Evolutionary conservation across 768 basidiomycete species (phyloP), one percentile per base, ranked within the genome.

Genomic region (Solioccasus polychromus): DNA sequence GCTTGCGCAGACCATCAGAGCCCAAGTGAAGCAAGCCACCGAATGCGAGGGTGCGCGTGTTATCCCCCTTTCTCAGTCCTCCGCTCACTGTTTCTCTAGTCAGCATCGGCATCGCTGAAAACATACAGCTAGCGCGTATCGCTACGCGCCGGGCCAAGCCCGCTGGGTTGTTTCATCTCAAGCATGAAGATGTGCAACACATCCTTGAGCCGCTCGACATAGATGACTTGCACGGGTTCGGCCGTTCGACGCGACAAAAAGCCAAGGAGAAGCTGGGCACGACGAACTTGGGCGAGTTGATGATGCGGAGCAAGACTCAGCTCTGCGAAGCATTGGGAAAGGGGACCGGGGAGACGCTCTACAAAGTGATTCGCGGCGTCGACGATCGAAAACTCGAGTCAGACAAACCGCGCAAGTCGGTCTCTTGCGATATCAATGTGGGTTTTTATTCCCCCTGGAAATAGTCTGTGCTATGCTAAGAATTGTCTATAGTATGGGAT

Each of bases 371-470:
- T 14, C 75, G 90, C 15, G 96, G 96, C 0, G 71, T 92, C 22
- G 96, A 98, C 55, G 78, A 87, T 26, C 78, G 80, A 43, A 78
- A 78, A 47, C 68, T 98, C 35, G 88, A 92, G 61, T 83, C 82
- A 26, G 86, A 91, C 61, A 91, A 92, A 59, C 80, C 84, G 39
- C 73, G 95, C 55, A 93, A 92, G 64, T 90, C 86, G 6, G 92
- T 99, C 17, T 92, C 88, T 10, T 93, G 90, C 47, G 95, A 97
- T 61, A 88, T 97, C 57, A 99, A 92, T 58, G 93, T 94, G 54
- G 61, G 91, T 76, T 7, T 29, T 25, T 8, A 25, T n/a, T n/a
- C 12, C 11, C 7, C 26, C 31, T 31, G 8, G 10, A n/a, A 32
- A 17, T 34, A n/a, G n/a, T 40, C 15, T 24, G 17, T 53, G 32